Conservation (phyloP, 768 basidiomycete species). For the Agrocybe pediades region DNA sequence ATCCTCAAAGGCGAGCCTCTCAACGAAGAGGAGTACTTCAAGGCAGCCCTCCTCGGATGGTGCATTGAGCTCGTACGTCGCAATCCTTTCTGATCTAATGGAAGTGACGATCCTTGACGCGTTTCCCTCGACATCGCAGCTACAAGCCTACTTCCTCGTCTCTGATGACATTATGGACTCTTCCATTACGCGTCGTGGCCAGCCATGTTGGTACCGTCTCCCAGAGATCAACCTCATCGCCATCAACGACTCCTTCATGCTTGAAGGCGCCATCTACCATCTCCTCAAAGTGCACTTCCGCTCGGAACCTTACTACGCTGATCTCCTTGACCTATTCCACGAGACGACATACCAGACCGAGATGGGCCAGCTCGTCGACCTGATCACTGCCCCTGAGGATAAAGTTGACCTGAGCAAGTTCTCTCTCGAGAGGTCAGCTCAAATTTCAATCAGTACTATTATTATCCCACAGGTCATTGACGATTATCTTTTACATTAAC, state of each 20-base stretch:
- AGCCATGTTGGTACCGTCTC: constrained; percentile 91
- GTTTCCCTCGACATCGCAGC: constrained; percentile 40
- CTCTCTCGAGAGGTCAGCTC: constrained; percentile 76
- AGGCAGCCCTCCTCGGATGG: constrained; percentile 91
- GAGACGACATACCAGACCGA: constrained; percentile 92
- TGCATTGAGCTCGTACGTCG: constrained; percentile 87
- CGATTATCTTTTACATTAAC: background rate
- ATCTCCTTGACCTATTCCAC: constrained; percentile 90
- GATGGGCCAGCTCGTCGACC: constrained; percentile 93
- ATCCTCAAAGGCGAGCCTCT: constrained; percentile 76
- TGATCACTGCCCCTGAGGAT: constrained; percentile 94
- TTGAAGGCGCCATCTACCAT: constrained; percentile 91
- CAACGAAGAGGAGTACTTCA: constrained; percentile 84
- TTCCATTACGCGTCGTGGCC: constrained; percentile 89
- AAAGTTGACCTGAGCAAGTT: constrained; percentile 85
- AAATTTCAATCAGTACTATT: no score
- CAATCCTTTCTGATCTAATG: background rate
- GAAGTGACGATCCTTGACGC: background rate
- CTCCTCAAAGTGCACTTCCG: constrained; percentile 89
- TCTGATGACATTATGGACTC: constrained; percentile 98
- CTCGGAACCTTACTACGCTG: constrained; percentile 77
- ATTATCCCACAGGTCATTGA: no score
- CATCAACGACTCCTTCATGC: constrained; percentile 96
- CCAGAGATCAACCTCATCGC: constrained; percentile 77
- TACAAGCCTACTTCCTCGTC: constrained; percentile 98